phyloP scores from a whole-genome alignment of 306 rosid genomes.

The Cucumis melo region DNA sequence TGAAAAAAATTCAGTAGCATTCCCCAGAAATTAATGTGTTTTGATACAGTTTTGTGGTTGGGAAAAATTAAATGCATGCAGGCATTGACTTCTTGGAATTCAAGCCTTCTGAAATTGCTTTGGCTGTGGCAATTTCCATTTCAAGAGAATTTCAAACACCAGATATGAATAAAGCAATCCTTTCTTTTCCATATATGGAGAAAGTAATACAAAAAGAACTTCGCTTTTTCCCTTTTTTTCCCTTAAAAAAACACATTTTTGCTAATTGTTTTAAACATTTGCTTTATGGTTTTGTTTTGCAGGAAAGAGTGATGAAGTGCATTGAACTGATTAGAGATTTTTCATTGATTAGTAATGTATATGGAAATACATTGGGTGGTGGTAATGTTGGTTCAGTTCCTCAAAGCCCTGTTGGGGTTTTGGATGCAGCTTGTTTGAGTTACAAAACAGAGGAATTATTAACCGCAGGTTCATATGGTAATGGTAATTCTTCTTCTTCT shows the following conservation, averaged over 20 bases:
- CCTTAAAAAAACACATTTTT: neutral
- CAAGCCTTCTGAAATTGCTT: slow-evolving; percentile 76
- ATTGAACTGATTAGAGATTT: slow-evolving; percentile 39
- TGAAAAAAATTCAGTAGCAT: neutral
- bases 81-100: slow-evolving; percentile 80
- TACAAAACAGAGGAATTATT: slow-evolving; percentile 38
- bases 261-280: neutral
- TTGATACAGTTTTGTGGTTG: slow-evolving; percentile 20
- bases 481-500: slow-evolving; percentile 18
- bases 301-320: slow-evolving; percentile 67
- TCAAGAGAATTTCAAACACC: slow-evolving; percentile 26
- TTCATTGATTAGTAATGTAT: slow-evolving; percentile 13
- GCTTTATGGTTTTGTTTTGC: slow-evolving; percentile 21
- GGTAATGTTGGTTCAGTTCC: slow-evolving; percentile 29
- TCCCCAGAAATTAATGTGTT: slow-evolving; percentile 24
- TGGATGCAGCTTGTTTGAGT: slow-evolving; percentile 52
- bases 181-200: slow-evolving; percentile 30
- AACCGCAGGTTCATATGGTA: slow-evolving; percentile 30
- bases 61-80: slow-evolving; percentile 30
- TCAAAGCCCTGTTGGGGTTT: slow-evolving; percentile 56
- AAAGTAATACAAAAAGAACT: slow-evolving; percentile 32
- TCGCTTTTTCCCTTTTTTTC: neutral
- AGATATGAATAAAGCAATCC: slow-evolving; percentile 28
- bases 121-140: slow-evolving; percentile 55
- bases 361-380: slow-evolving; percentile 18